Evolutionary conservation across 352 stramenopile species (phyloP), one percentile per base, ranked within the genome.

Genomic region (Thalassiosira allenii): DNA sequence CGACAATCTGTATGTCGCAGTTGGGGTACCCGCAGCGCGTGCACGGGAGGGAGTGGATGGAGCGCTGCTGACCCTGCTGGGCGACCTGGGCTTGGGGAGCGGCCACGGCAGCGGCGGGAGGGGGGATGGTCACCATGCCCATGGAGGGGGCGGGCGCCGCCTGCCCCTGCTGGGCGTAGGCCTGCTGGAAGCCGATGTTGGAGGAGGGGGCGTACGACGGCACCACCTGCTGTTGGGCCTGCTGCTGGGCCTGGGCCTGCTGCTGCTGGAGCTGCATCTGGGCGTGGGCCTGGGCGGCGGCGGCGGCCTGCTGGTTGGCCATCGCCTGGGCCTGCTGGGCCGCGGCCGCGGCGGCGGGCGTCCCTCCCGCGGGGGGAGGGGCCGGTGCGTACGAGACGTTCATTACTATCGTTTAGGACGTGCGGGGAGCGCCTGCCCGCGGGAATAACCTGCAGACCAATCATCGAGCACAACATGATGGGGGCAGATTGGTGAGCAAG

Each of bases 1-100:
- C 63, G 5, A 51, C 30, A 41, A 92, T 75, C 66, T 79, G 68
- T 14, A 92, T 52, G 75, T 94, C 89, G 62, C 84, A 91, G 14
- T 85, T 83, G 37, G 78, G 80, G 59, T 85, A 88, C 30, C 79
- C 72, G 65, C 89, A 94, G 20, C 78, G 78, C 30, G 51, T 78
- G 72, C 89, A 94, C 0, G 83, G 81, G 6, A 86, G 40, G 0
- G 58, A 41, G 30, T 68, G 32, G 37, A 79, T 71, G 54, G 54
- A 52, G 5, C 54, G 58, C 3, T 43, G 12, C 11, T 33, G 22
- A 9, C 4, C 9, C 22, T 8, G 9, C 9, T 34, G 6, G 54
- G 8, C 22, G 54, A 23, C 54, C 22, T 17, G 12, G 47, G 12
- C 47, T 6, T 6, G 5, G 47, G 22, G 12, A 27, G 47, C 12